Percentiles rank a stretch among this genome's conserved stretches.
Evolutionary conservation across 371 early-diverging fungal genomes (phyloP).

Genomic region (Mycotypha africana): DNA sequence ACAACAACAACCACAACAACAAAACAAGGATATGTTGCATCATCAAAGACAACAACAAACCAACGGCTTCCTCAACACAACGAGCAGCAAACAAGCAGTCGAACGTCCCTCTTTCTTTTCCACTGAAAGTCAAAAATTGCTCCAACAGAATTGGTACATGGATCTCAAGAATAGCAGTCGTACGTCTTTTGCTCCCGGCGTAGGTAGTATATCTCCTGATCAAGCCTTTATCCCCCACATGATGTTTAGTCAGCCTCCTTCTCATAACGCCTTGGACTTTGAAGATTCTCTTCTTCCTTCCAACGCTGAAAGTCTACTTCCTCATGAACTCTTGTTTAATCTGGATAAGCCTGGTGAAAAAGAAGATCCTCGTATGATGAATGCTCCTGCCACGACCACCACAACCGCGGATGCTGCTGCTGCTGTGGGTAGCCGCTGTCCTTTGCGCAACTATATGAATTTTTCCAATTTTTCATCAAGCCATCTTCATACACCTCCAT

Average conservation of each 20-base stretch:
- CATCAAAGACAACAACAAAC: no score
- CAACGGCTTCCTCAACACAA: no score
- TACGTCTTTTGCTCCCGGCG: neutral
- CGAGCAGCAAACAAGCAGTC: no score
- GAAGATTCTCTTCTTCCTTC: constrained; percentile 19
- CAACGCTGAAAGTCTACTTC: constrained; percentile 31
- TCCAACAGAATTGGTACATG: constrained; percentile 11
- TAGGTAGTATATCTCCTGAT: neutral
- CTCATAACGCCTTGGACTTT: neutral
- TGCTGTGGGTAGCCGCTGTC: constrained; percentile 5
- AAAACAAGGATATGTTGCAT: no score
- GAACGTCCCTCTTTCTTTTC: constrained; percentile 10
- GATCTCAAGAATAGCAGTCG: neutral
- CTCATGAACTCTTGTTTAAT: constrained; percentile 28
- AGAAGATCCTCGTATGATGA: constrained; percentile 1
- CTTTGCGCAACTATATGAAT: constrained; percentile 15
- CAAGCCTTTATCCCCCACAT: constrained; percentile 1
- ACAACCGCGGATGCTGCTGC: neutral
- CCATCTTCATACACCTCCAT: constrained; percentile 1
- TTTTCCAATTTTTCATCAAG: constrained; percentile 9
- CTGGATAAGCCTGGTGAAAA: constrained; percentile 18
- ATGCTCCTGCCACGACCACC: no score
- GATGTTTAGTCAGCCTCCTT: neutral
- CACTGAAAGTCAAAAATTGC: constrained; percentile 3
- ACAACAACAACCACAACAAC: no score